Evolutionary conservation across 208 protist genomes (phyloP), one percentile per base, ranked within the genome.

Genomic region (Trypanosoma avium): DNA sequence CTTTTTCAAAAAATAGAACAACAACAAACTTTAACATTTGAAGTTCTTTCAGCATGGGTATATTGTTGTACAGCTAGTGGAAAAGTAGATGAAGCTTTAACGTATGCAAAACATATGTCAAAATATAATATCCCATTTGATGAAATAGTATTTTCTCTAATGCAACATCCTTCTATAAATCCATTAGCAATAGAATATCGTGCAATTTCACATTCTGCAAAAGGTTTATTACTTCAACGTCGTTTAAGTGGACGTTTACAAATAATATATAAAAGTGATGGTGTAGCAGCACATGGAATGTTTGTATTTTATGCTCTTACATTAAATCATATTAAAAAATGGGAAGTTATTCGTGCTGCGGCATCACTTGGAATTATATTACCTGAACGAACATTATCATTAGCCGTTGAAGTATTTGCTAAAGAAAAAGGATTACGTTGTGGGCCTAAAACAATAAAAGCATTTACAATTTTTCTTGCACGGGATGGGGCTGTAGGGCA

Each of bases 261-360:
- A 15, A 56, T 32, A 22, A 50, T 55, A 27, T 60, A 62, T 35
- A 42, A 45, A 7, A 36, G 29, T 29, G 67, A 64, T 50, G 60
- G 36, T 19, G 57, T 88, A 5, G 90, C 77, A 7, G 66, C 86
- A 24, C 90, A 96, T 67, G 86, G 87, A 58, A 86, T 92, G 76
- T 92, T 93, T 52, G 79, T 90, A 13, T 82, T 92, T 46, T 85
- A 89, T 75, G 67, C 79, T 15, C 56, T 96, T 26, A 94, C 90
- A 13, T 69, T 93, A 47, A 80, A 74, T 30, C 87, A 90, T 67
- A 73, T 73, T 30, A 38, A 62, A 33, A 93, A 93, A 63, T 96
- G 90, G 90, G 85, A 93, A 53, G 73, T 92, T 33, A 46, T 96
- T 42, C 72, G 79, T 21, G 26, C 48, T 22, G 55, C 69, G 24